phyloP scores from a whole-genome alignment of 2,329 filamentous ascomycete species.

The Trichoderma sp. region DNA sequence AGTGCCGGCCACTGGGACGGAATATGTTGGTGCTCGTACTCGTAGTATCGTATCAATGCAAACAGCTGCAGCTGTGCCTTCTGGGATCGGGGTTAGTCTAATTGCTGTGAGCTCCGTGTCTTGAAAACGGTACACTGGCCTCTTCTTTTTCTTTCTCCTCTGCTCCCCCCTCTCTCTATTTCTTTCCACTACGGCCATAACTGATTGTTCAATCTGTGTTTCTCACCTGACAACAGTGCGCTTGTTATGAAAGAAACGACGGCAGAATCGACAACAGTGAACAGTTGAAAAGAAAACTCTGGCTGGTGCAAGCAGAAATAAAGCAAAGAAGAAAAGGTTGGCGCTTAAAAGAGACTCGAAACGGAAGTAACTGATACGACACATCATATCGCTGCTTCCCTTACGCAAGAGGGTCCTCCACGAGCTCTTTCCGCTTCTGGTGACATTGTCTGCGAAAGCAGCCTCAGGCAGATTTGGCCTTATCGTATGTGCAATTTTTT shows the following conservation, averaged over 20 bases:
- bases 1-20: background rate
- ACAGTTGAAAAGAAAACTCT: background rate
- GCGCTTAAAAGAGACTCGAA: background rate
- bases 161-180: background rate
- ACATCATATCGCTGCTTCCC: background rate
- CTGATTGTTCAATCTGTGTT: background rate
- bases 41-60: background rate
- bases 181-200: background rate
- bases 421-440: background rate
- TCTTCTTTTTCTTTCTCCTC: background rate
- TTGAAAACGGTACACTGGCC: background rate
- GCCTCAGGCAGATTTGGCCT: background rate
- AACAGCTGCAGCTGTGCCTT: background rate
- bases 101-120: background rate
- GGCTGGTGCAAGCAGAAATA: background rate
- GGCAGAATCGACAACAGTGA: background rate
- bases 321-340: background rate
- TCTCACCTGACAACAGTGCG: background rate
- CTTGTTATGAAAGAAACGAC: background rate
- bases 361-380: background rate
- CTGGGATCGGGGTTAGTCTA: background rate
- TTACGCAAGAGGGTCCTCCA: background rate
- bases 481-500: background rate
- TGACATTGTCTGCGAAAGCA: background rate
- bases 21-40: background rate